These are phyloP conservation scores for Spizellomyces sp. DNA, from an alignment of 192 early-diverging fungal species.

Conservation along the genomic window DNA sequence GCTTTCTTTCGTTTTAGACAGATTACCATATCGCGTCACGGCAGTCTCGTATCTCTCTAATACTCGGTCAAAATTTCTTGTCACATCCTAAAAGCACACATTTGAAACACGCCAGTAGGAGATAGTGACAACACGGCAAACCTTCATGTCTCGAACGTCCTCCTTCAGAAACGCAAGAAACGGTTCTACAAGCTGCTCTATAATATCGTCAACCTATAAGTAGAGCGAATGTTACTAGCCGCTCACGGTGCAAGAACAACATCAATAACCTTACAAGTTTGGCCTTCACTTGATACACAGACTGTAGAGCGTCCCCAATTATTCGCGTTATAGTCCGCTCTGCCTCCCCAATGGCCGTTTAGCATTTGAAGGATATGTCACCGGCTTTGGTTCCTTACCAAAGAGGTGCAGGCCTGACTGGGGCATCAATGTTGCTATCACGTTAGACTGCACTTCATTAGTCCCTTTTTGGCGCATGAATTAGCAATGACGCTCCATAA, in stretches of 20 bases:
- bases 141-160: slow-evolving; percentile 69
- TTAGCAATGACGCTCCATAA: no score
- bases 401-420: neutral
- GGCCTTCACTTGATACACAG: slow-evolving; percentile 29
- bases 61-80: slow-evolving; percentile 49
- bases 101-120: neutral
- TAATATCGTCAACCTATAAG: slow-evolving; percentile 48
- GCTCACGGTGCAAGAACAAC: no score
- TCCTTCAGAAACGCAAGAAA: slow-evolving; percentile 58
- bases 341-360: neutral
- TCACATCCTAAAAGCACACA: slow-evolving; percentile 38
- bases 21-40: slow-evolving; percentile 55
- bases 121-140: slow-evolving; percentile 28
- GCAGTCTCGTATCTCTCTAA: slow-evolving; percentile 66
- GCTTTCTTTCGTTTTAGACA: slow-evolving; percentile 68
- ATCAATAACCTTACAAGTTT: slow-evolving; percentile 27
- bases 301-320: slow-evolving; percentile 28
- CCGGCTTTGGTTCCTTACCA: neutral
- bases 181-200: slow-evolving; percentile 62
- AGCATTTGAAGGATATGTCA: neutral
- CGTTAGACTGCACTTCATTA: neutral
- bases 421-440: neutral
- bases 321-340: slow-evolving; percentile 4
- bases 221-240: no score
- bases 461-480: neutral